Conservation (phyloP, 2,329 filamentous ascomycete species). For the Monilinia fructigena region DNA sequence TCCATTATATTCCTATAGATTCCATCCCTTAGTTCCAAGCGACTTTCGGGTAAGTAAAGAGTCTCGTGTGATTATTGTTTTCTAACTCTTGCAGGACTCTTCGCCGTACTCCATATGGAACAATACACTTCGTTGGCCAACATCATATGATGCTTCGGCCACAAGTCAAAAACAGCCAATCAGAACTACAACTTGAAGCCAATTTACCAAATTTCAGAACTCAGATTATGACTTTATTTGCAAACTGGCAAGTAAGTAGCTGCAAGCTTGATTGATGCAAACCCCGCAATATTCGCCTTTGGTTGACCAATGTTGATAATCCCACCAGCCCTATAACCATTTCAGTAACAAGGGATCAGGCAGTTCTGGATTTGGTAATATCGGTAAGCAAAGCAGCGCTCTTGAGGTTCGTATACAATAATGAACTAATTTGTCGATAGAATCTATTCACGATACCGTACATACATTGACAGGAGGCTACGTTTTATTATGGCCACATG, state of each 20-base stretch:
- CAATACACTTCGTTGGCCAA: constrained; percentile 20
- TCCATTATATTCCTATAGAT: constrained; percentile 59
- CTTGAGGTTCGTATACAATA: not conserved
- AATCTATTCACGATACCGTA: constrained; percentile 23
- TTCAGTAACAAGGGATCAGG: constrained; percentile 23
- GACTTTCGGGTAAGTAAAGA: constrained; percentile 13
- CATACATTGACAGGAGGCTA: constrained; percentile 14
- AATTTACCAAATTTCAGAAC: constrained; percentile 20
- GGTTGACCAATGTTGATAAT: not conserved
- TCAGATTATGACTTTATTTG: constrained; percentile 23
- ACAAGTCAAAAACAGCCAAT: constrained; percentile 18
- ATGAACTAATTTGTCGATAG: constrained; percentile 7
- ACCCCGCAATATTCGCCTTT: not conserved
- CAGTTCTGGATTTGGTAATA: constrained; percentile 8
- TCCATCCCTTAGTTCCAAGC: constrained; percentile 47
- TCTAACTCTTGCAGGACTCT: constrained; percentile 8
- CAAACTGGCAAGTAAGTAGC: constrained; percentile 22
- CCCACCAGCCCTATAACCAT: constrained; percentile 12
- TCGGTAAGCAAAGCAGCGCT: not conserved
- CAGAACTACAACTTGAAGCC: constrained; percentile 16
- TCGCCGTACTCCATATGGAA: not conserved
- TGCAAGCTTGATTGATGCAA: not conserved
- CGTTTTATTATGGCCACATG: constrained; percentile 7
- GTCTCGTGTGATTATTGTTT: not conserved
- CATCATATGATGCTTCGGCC: not conserved